phyloP scores from a whole-genome alignment of 345 rosid genomes.

The Clarkia xantiana region DNA sequence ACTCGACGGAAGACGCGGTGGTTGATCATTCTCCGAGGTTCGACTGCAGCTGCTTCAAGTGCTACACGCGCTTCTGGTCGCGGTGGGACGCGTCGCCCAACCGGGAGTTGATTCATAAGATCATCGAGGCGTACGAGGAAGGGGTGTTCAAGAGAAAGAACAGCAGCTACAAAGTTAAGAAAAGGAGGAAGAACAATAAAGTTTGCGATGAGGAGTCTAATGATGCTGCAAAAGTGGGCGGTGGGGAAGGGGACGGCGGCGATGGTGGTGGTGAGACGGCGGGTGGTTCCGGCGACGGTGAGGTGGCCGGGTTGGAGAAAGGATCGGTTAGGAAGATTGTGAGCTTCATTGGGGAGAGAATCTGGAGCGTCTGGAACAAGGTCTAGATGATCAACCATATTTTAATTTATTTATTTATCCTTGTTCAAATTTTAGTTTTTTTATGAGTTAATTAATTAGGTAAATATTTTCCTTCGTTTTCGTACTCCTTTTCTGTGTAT shows the following conservation, averaged over 20 bases:
- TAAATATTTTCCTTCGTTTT: no score
- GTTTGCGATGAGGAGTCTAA: slow-evolving; percentile 10
- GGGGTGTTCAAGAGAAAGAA: slow-evolving; percentile 13
- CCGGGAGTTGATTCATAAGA: slow-evolving; percentile 66
- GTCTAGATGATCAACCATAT: no score
- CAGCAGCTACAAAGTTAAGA: slow-evolving; percentile 11
- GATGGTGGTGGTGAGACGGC: not conserved
- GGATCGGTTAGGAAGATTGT: slow-evolving; percentile 36
- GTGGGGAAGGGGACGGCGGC: slow-evolving; percentile 1
- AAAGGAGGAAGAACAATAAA: slow-evolving; percentile 25
- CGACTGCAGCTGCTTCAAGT: slow-evolving; percentile 58
- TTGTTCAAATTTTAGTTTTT: no score
- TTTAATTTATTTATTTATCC: no score
- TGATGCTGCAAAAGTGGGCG: slow-evolving; percentile 12
- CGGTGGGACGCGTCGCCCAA: slow-evolving; percentile 75
- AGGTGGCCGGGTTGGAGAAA: slow-evolving; percentile 23
- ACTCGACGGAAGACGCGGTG: not conserved
- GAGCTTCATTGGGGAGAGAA: slow-evolving; percentile 56
- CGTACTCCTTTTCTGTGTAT: no score
- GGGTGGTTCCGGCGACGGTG: slow-evolving; percentile 8
- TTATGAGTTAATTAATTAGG: no score
- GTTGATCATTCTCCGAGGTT: slow-evolving; percentile 40
- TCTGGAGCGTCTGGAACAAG: slow-evolving; percentile 48
- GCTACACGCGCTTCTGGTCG: slow-evolving; percentile 73
- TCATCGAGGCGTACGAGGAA: slow-evolving; percentile 67